A percentile compares a stretch with the other conserved stretches of the same genome.
These are phyloP conservation scores for Aspergillus terreus DNA, from an alignment of 2,329 filamentous ascomycete genomes.

Conservation along the genomic window DNA sequence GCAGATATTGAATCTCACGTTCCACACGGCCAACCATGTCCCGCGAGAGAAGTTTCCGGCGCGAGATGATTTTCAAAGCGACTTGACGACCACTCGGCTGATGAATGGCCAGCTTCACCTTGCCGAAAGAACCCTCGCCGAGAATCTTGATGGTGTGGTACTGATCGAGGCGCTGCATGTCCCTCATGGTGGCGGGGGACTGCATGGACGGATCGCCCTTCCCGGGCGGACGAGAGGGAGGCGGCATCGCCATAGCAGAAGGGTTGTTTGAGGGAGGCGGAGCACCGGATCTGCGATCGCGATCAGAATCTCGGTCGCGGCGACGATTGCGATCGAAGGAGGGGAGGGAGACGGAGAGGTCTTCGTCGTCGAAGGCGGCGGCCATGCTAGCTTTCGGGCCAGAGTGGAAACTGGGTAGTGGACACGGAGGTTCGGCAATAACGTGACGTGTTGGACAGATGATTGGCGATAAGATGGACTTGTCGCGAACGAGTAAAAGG, in stretches of 20 bases:
- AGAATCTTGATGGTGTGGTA: conserved; percentile 89
- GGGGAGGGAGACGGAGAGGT: conserved; percentile 70
- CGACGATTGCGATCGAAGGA: conserved; percentile 27
- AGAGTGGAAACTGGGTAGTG: not conserved
- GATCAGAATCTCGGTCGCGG: conserved; percentile 26
- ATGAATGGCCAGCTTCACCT: conserved; percentile 95
- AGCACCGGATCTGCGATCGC: conserved; percentile 16
- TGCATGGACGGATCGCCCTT: conserved; percentile 30
- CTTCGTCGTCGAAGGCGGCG: conserved; percentile 68
- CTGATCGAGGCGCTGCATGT: conserved; percentile 82
- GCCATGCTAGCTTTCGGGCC: conserved; percentile 27
- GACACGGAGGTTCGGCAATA: not conserved
- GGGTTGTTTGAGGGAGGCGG: conserved; percentile 22
- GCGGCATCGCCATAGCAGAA: conserved; percentile 37
- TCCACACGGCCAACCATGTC: conserved; percentile 98
- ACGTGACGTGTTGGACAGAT: not conserved
- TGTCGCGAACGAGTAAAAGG: too few relatives aligned
- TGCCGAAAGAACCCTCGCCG: conserved; percentile 95
- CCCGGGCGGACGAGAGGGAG: conserved; percentile 31
- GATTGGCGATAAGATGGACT: too few relatives aligned
- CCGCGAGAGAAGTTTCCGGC: conserved; percentile 91
- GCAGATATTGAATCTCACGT: conserved; percentile 95
- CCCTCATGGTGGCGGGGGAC: conserved; percentile 48
- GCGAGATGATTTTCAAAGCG: conserved; percentile 93
- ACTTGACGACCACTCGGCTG: conserved; percentile 91